Base-by-base conservation (phyloP, 2,329 filamentous ascomycete genomes). In the Pseudocercospora musae region DNA sequence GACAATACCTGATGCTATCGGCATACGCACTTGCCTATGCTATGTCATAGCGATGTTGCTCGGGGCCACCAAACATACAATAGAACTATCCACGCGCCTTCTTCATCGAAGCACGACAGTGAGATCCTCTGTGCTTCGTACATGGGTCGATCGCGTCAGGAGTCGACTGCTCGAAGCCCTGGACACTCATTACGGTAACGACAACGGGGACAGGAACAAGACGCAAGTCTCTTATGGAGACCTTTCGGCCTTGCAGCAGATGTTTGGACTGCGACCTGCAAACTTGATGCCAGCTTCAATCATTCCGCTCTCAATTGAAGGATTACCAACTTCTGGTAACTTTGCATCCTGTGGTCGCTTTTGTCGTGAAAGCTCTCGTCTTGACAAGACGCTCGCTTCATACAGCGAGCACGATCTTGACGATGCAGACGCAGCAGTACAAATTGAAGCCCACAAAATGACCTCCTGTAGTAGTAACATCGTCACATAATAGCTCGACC, bases 221-320 rank as follows among this genome's bases (percentile, higher is more conserved):
- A 50, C 20, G 13, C 48, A 50, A 27, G 21, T 56, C 18, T 18
- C 20, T 56, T 31, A 37, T 8, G 53, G 53, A 18, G 37, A 56
- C 33, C 53, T 56, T 25, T 29, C 11, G 50, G 33, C 40, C n/a
- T 31, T 62, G 37, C 59, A 62, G 31, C 49, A 48, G n/a, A 59
- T 64, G 13, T 59, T 64, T 5, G 59, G 59, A 23, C 50, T 52
- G 25, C 44, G n/a, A 18, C 33, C 49, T 27, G 21, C 49, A n/a
- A 29, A 42, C 9, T 18, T 55, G 21, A 21, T 75, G 13, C 21
- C 31, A 46, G 23, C 33, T n/a, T n/a, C n/a, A n/a, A n/a, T n/a
- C n/a, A n/a, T n/a, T n/a, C n/a, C n/a, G n/a, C n/a, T n/a, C n/a
- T n/a, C n/a, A n/a, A n/a, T n/a, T n/a, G n/a, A n/a, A n/a, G n/a